Evolutionary conservation across 2,329 filamentous ascomycete species (phyloP).

Genomic region (Fusarium irregulare): DNA sequence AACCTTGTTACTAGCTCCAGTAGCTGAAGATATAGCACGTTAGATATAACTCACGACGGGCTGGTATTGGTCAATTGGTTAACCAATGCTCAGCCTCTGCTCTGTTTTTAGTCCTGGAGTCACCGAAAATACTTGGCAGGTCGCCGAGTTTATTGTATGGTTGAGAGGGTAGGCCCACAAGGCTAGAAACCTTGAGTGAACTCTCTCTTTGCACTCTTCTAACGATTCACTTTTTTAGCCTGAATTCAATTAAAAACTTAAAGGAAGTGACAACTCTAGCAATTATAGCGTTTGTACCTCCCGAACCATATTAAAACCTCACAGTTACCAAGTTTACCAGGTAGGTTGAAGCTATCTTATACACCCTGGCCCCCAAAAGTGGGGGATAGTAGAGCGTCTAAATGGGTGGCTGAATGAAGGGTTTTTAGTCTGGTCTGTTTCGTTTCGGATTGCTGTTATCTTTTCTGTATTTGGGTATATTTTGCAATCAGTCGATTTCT

Average conservation of each 20-base stretch:
- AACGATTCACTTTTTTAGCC: not conserved
- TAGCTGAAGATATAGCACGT: constrained; percentile 5
- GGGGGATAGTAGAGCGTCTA: not conserved
- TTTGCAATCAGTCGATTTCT: not conserved
- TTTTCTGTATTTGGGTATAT: constrained; percentile 6
- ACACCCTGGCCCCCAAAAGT: not conserved
- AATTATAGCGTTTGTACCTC: not conserved
- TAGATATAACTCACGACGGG: not conserved
- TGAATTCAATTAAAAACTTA: not conserved
- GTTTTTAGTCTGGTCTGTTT: not conserved
- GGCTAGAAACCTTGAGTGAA: not conserved
- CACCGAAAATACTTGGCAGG: constrained; percentile 9
- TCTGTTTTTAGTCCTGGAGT: not conserved
- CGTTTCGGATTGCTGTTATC: not conserved
- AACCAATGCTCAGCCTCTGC: not conserved
- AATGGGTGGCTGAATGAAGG: not conserved
- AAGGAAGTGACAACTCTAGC: not conserved
- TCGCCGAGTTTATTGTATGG: not conserved
- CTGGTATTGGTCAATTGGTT: not conserved
- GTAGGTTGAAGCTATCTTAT: not conserved
- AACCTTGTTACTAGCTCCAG: constrained; percentile 1
- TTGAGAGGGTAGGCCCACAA: not conserved
- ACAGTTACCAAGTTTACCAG: not conserved
- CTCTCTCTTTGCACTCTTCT: not conserved
- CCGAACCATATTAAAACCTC: not conserved